Evolutionary conservation across 2,329 filamentous ascomycete genomes (phyloP).

Genomic region (Alternaria brassicae): DNA sequence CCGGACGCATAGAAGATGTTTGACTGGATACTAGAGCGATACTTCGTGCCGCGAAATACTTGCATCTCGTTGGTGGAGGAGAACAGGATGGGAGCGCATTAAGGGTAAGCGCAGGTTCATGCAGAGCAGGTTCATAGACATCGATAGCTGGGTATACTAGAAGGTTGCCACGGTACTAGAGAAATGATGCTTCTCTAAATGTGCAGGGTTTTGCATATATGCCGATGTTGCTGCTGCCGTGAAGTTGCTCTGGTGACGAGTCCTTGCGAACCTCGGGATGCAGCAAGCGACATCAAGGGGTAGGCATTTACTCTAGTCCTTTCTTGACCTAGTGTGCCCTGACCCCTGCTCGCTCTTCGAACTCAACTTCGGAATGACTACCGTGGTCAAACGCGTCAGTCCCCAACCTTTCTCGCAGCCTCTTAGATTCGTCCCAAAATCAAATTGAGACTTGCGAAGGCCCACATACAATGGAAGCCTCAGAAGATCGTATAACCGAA

Average conservation of each 20-base stretch:
- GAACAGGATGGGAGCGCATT: not conserved
- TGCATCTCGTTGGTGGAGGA: not conserved
- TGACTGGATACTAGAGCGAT: not conserved
- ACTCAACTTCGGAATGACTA: not conserved
- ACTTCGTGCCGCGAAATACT: not conserved
- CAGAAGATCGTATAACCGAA: conserved; percentile 1
- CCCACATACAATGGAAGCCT: not conserved
- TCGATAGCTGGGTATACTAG: not conserved
- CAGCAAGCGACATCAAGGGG: not conserved
- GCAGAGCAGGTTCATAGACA: not conserved
- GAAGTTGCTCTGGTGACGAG: not conserved
- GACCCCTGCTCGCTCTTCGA: not conserved
- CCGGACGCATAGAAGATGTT: not conserved
- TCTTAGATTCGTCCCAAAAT: not conserved
- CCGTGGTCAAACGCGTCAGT: not conserved
- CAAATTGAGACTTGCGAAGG: not conserved
- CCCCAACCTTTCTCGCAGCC: not conserved
- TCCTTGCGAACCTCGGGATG: not conserved
- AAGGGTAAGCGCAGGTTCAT: not conserved
- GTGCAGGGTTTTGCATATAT: not conserved
- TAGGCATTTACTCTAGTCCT: not conserved
- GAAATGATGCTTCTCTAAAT: not conserved
- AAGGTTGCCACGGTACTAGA: not conserved
- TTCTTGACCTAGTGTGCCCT: not conserved
- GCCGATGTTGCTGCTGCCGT: not conserved